A percentile compares a stretch with the other conserved stretches of the same genome.
Evolutionary conservation across 306 rosid species (phyloP).

Genomic region (Alnus glutinosa): DNA sequence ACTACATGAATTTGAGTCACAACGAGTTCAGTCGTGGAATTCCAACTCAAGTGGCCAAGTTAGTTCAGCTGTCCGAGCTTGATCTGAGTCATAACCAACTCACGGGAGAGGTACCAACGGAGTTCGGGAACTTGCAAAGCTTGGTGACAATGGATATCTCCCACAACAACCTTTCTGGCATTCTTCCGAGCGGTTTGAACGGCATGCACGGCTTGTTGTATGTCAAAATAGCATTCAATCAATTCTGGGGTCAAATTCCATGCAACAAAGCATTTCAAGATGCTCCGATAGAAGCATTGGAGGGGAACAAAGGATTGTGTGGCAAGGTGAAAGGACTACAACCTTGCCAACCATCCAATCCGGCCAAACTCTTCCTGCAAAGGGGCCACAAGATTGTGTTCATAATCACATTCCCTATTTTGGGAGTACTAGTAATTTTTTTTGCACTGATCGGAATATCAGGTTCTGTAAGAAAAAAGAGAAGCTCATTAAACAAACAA

Average conservation of each 20-base stretch:
- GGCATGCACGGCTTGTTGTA: background rate
- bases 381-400: background rate
- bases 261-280: slow-evolving; percentile 12
- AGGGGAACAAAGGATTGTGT: slow-evolving; percentile 28
- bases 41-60: slow-evolving; percentile 3
- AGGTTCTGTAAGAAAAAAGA: background rate
- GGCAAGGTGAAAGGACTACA: slow-evolving; percentile 15
- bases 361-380: background rate
- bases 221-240: slow-evolving; percentile 25
- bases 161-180: slow-evolving; percentile 23
- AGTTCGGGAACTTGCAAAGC: background rate
- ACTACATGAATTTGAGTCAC: slow-evolving; percentile 20
- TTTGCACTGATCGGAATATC: background rate
- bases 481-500: background rate
- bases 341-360: background rate
- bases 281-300: background rate
- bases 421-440: slow-evolving; percentile 6
- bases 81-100: slow-evolving; percentile 18
- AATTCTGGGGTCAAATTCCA: slow-evolving; percentile 23
- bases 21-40: slow-evolving; percentile 9
- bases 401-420: slow-evolving; percentile 5
- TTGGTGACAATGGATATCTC: slow-evolving; percentile 15
- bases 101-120: background rate
- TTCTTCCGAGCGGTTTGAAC: slow-evolving; percentile 6
- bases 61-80: background rate